Evolutionary conservation across 345 rosid genomes (phyloP).

Genomic region (Eutrema japonicum): DNA sequence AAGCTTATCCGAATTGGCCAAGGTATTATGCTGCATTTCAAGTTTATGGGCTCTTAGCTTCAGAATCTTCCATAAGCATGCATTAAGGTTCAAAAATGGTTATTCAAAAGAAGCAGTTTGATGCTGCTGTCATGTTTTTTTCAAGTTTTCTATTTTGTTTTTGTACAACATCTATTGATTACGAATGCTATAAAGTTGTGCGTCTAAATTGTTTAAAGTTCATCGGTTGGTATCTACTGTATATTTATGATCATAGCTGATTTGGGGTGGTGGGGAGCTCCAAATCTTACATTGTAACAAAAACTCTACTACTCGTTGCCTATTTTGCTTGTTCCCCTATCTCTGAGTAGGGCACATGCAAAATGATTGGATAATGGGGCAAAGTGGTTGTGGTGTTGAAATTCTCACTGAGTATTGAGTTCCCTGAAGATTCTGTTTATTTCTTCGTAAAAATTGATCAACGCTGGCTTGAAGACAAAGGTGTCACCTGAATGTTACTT

Average conservation of each 20-base stretch:
- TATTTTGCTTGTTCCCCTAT: neutral
- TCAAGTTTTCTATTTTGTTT: neutral
- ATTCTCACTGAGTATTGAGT: neutral
- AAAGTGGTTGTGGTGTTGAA: neutral
- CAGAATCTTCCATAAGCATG: conserved; percentile 6
- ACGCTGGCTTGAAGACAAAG: conserved; percentile 4
- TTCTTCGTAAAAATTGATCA: conserved; percentile 6
- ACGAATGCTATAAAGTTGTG: neutral
- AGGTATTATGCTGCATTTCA: conserved; percentile 56
- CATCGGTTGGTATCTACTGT: neutral
- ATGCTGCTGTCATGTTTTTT: conserved; percentile 10
- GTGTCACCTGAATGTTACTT: conserved; percentile 11
- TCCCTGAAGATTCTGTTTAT: conserved; percentile 21
- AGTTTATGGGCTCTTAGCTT: conserved; percentile 17
- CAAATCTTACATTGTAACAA: neutral
- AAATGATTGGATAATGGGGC: conserved; percentile 8
- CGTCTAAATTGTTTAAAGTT: neutral
- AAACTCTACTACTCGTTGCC: neutral
- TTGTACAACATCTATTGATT: neutral
- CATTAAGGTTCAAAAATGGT: neutral
- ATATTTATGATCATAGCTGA: neutral
- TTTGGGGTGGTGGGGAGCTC: neutral
- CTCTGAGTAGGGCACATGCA: conserved; percentile 5
- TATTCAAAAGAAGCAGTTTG: neutral
- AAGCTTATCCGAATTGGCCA: conserved; percentile 87